A percentile compares a stretch with the other conserved stretches of the same genome.
These are phyloP conservation scores for Starmerella vitae DNA, from an alignment of 805 yeast species.

Conservation along the genomic window DNA sequence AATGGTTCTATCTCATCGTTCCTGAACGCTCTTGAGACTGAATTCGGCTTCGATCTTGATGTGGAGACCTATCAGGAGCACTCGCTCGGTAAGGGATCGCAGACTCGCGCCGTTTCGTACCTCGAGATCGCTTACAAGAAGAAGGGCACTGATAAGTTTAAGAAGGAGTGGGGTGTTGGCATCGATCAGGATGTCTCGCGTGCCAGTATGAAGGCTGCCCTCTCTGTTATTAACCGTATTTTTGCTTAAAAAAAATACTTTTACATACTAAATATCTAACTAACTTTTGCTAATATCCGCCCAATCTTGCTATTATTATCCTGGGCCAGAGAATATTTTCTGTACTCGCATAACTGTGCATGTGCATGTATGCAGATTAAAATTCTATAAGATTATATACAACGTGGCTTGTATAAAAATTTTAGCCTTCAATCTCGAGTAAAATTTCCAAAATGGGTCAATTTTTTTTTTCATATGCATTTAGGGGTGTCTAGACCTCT, in stretches of 20 bases:
- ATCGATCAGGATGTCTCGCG: slow-evolving; percentile 79
- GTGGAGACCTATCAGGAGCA: slow-evolving; percentile 68
- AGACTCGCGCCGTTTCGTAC: slow-evolving; percentile 65
- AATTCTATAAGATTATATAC: no score
- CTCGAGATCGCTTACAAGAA: slow-evolving; percentile 43
- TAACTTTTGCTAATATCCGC: no score
- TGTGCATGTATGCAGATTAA: no score
- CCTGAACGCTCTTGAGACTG: slow-evolving; percentile 42
- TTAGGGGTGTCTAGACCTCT: no score
- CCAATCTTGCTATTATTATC: no score
- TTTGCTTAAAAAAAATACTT: slow-evolving; percentile 7
- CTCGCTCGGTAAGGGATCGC: slow-evolving; percentile 60
- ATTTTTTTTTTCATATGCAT: no score
- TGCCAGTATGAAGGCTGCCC: slow-evolving; percentile 52
- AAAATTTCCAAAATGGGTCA: no score
- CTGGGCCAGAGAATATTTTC: no score
- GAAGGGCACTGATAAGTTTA: slow-evolving; percentile 27
- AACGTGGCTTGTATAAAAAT: no score
- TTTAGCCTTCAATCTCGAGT: no score
- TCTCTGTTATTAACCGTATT: slow-evolving; percentile 29
- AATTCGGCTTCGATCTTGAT: slow-evolving; percentile 38
- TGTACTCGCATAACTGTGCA: no score
- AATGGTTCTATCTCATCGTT: slow-evolving; percentile 77
- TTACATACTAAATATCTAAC: no score
- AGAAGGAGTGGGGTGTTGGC: slow-evolving; percentile 76